These are phyloP conservation scores for Solanum peruvianum DNA, from an alignment of 257 asterid genomes.

Conservation along the genomic window DNA sequence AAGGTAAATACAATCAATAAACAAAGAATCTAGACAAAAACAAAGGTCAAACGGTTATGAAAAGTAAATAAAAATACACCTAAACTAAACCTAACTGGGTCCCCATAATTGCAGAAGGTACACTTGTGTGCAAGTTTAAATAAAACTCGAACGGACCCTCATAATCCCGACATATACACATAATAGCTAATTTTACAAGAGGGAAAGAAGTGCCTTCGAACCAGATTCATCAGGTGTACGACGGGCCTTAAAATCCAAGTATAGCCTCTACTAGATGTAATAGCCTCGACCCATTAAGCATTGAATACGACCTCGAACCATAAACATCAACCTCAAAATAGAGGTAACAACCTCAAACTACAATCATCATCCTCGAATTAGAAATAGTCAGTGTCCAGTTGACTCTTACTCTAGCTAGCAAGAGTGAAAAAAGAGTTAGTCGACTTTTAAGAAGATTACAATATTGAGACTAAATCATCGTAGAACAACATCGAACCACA, in stretches of 20 bases:
- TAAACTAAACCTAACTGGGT: background rate
- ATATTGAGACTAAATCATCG: background rate
- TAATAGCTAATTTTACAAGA: too few relatives aligned
- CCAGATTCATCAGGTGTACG: fast-evolving
- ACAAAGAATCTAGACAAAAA: too few relatives aligned
- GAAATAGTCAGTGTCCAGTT: background rate
- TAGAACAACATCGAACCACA: too few relatives aligned
- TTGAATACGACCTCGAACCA: background rate
- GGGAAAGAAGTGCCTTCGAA: background rate
- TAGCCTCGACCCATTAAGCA: background rate
- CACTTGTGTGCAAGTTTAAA: background rate
- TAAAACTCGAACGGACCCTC: background rate
- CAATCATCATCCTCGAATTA: background rate
- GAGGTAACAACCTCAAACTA: too few relatives aligned
- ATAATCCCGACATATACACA: background rate
- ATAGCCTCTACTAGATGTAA: background rate
- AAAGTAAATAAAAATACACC: background rate
- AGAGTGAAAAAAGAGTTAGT: background rate
- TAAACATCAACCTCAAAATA: fast-evolving
- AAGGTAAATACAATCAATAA: background rate
- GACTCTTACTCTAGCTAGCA: background rate
- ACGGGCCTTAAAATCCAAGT: background rate
- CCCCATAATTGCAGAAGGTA: background rate
- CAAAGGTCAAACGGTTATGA: background rate
- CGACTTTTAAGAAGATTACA: background rate